These are phyloP conservation scores for Phanerodontia chrysosporium DNA, from an alignment of 768 basidiomycete species.

Conservation along the genomic window DNA sequence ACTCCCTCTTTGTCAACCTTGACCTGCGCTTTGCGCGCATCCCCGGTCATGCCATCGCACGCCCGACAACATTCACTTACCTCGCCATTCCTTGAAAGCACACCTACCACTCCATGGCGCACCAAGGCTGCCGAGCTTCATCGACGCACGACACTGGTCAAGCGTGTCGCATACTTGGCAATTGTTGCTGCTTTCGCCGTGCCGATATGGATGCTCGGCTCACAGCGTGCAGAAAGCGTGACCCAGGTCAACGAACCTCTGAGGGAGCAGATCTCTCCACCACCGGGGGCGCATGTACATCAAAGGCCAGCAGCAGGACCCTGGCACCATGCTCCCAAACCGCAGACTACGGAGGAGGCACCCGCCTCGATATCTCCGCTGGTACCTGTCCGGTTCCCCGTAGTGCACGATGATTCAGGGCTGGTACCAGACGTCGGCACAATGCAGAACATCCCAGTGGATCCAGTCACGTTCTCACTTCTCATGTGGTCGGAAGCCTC, in stretches of 20 bases:
- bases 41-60: not conserved
- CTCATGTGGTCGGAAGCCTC: conserved; percentile 42
- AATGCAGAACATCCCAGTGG: not conserved
- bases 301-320: not conserved
- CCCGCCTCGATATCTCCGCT: not conserved
- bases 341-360: not conserved
- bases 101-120: conserved; percentile 15
- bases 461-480: conserved; percentile 38
- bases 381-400: not conserved
- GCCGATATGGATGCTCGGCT: conserved; percentile 5
- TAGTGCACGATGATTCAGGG: not conserved
- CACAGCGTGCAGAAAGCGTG: not conserved
- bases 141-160: conserved; percentile 10
- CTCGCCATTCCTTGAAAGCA: conserved; percentile 5
- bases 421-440: not conserved
- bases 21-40: not conserved
- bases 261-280: not conserved
- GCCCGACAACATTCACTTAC: not conserved
- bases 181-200: conserved; percentile 2
- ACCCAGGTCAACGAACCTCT: not conserved
- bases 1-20: not conserved
- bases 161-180: conserved; percentile 2
- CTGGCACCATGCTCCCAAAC: not conserved
- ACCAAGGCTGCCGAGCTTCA: conserved; percentile 6
- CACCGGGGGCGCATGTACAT: not conserved